phyloP scores from a whole-genome alignment of 495 filamentous ascomycete genomes.

The Neurospora sp. region DNA sequence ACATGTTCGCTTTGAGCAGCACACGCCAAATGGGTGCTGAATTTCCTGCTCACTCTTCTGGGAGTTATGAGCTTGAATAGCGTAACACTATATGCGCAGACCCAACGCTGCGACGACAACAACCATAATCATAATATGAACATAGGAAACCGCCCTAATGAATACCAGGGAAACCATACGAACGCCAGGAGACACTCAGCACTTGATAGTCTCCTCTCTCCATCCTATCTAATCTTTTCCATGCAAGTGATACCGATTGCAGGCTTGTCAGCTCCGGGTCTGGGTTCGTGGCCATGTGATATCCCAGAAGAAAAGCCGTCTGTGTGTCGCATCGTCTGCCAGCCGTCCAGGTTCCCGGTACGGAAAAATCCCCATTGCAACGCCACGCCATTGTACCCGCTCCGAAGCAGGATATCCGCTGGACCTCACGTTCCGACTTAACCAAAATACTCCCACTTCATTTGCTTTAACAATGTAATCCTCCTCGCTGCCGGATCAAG shows the following conservation, averaged over 20 bases:
- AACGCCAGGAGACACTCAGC: slow-evolving; percentile 43
- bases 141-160: slow-evolving; percentile 4
- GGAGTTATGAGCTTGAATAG: not conserved
- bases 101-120: not conserved
- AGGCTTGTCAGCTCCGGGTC: not conserved
- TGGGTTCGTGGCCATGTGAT: not conserved
- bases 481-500: not conserved
- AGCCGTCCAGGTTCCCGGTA: not conserved
- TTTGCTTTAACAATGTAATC: not conserved
- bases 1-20: not conserved
- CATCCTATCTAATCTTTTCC: not conserved
- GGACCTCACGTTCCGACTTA: not conserved
- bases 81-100: not conserved
- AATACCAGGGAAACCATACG: not conserved
- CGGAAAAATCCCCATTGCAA: not conserved
- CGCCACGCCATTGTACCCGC: not conserved
- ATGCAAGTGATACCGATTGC: not conserved
- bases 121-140: not conserved
- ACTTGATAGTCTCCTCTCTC: slow-evolving; percentile 37
- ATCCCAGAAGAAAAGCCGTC: not conserved
- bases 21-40: not conserved
- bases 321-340: not conserved
- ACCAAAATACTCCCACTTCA: not conserved
- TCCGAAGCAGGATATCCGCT: not conserved
- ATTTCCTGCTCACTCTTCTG: not conserved